A percentile compares a stretch with the other conserved stretches of the same genome.
These are phyloP conservation scores for Euphrasia confusa DNA, from an alignment of 257 asterid genomes.

Conservation along the genomic window DNA sequence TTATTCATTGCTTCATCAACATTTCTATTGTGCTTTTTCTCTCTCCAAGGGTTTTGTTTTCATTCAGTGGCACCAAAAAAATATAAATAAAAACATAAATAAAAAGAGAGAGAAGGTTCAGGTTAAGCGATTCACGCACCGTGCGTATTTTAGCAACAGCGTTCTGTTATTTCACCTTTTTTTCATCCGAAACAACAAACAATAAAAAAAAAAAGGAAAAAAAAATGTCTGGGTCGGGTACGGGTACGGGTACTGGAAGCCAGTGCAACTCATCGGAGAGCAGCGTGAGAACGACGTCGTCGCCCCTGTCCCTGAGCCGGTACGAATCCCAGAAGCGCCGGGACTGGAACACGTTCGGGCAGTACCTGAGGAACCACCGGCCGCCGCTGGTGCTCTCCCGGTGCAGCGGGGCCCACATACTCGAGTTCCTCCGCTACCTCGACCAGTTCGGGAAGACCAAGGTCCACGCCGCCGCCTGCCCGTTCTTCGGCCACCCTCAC, in stretches of 20 bases:
- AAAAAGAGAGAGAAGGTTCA: too few species aligned
- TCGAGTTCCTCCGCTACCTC: constrained; percentile 45
- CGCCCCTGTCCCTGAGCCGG: constrained; percentile 33
- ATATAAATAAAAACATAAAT: too few species aligned
- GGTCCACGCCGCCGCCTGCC: constrained; percentile 40
- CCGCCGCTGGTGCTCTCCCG: constrained; percentile 54
- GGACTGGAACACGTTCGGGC: constrained; percentile 61
- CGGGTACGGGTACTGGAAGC: background rate
- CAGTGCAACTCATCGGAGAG: constrained; percentile 27
- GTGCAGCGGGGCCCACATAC: constrained; percentile 63
- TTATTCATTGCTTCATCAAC: too few species aligned
- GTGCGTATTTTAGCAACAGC: too few species aligned
- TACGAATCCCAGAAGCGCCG: constrained; percentile 63
- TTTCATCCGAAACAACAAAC: background rate
- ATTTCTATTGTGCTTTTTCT: too few species aligned
- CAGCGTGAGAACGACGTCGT: constrained; percentile 21
- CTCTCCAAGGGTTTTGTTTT: too few species aligned
- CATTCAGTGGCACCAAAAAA: too few species aligned
- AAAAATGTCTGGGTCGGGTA: constrained; percentile 11
- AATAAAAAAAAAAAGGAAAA: too few species aligned
- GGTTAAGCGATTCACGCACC: too few species aligned
- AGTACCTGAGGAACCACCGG: constrained; percentile 55
- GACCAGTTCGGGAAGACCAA: constrained; percentile 54
- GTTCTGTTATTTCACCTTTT: too few species aligned
- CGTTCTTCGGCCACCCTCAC: constrained; percentile 48